Base-by-base conservation (phyloP, 345 rosid species). In the Eucalyptus pumila region DNA sequence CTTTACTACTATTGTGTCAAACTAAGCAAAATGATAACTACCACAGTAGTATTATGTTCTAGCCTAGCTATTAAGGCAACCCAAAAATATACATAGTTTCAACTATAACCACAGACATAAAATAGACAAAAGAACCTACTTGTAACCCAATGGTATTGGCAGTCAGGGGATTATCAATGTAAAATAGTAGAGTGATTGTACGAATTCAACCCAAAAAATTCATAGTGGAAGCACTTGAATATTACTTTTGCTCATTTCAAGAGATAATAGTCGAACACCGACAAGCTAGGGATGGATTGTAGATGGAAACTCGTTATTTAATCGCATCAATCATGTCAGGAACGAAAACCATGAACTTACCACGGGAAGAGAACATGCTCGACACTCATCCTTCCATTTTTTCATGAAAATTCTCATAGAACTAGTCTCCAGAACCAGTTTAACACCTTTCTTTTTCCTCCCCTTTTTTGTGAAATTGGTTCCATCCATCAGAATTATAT, bases 321-420 rank as follows among this genome's bases (percentile, higher is more conserved):
- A 76, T 76, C 3, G 83, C 83, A 76, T 21, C 44, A 23, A 0
- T 14, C 37, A 76, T 37, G 47, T 76, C 83, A 67, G 83, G 52
- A 40, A 65, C 5, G 12, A 88, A 47, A 90, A 52, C 89, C 85
- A 86, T 67, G 83, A 89, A 90, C 54, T 86, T 94, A 96, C 99
- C 93, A 91, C 92, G 47, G 88, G 76, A 65, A 92, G 87, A 89
- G 93, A 81, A 83, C 90, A 88, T 89, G 92, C 95, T 92, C 91
- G 92, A 90, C 97, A 97, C 21, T 93, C 91, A 80, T 93, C 96
- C 93, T 96, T 96, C 99, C 98, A 97, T 23, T 93, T 93, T 89
- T 96, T 92, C 90, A 95, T 93, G 91, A 97, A 97, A 86, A 72
- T 89, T 65, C 90, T 93, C 89, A 95, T 89, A 60, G 88, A 90